These are phyloP conservation scores for Trypanosoma vivax DNA, from an alignment of 208 protist genomes.

Conservation along the genomic window DNA sequence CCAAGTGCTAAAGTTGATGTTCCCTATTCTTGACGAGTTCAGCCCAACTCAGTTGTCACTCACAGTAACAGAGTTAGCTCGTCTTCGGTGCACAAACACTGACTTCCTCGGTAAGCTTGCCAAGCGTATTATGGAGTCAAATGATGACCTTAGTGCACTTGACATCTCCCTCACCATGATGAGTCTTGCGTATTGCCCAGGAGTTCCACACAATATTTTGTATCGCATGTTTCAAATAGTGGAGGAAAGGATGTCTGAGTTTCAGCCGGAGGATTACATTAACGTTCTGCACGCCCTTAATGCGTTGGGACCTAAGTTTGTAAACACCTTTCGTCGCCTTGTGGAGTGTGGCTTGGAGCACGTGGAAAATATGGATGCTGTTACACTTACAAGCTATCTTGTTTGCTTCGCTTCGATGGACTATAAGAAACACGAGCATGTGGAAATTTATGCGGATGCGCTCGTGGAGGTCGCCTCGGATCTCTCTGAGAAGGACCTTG, in stretches of 20 bases:
- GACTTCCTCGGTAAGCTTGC: slow-evolving; percentile 51
- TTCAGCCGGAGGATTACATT: slow-evolving; percentile 77
- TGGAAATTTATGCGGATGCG: slow-evolving; percentile 85
- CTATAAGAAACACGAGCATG: slow-evolving; percentile 62
- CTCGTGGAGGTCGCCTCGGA: slow-evolving; percentile 66
- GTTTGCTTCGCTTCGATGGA: slow-evolving; percentile 50
- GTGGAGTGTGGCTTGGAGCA: slow-evolving; percentile 63
- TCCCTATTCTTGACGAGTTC: slow-evolving; percentile 69
- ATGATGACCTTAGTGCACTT: slow-evolving; percentile 50
- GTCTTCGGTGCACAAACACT: slow-evolving; percentile 51
- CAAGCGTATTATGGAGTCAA: slow-evolving; percentile 40
- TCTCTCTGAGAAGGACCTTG: slow-evolving; percentile 55
- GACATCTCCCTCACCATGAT: slow-evolving; percentile 45
- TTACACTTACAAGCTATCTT: slow-evolving; percentile 64
- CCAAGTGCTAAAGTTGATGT: slow-evolving; percentile 43
- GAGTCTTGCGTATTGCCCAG: slow-evolving; percentile 37
- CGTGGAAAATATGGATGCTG: slow-evolving; percentile 75
- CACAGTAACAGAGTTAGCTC: slow-evolving; percentile 52
- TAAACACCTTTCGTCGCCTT: slow-evolving; percentile 42
- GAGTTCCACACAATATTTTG: slow-evolving; percentile 48
- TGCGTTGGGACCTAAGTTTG: slow-evolving; percentile 45
- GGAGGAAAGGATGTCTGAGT: slow-evolving; percentile 41
- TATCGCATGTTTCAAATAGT: slow-evolving; percentile 34
- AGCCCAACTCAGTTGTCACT: slow-evolving; percentile 51
- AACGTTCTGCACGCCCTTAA: slow-evolving; percentile 45